phyloP scores from a whole-genome alignment of 2,329 filamentous ascomycete species.

The Truncatella angustata region DNA sequence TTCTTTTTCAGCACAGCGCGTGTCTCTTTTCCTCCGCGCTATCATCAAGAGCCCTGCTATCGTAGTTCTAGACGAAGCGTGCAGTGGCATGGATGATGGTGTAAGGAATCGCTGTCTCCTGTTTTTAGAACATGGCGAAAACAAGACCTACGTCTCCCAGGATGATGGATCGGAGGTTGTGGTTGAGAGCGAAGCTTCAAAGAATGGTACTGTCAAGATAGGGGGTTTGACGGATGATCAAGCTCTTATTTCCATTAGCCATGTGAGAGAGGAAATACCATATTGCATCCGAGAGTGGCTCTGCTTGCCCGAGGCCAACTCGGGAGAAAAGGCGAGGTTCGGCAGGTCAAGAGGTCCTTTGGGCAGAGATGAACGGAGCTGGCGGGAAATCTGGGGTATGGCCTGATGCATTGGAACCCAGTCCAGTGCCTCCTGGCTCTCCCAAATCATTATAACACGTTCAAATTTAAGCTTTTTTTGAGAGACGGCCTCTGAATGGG shows the following conservation, averaged over 20 bases:
- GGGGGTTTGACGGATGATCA: constrained; percentile 67
- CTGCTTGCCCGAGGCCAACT: constrained; percentile 75
- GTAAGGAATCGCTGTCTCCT: constrained; percentile 84
- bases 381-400: constrained; percentile 65
- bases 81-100: constrained; percentile 77
- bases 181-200: constrained; percentile 45
- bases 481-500: too few species aligned
- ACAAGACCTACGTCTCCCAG: constrained; percentile 37
- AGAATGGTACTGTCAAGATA: constrained; percentile 47
- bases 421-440: too few species aligned
- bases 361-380: constrained; percentile 53
- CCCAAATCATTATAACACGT: too few species aligned
- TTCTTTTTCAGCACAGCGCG: constrained; percentile 78
- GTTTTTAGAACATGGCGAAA: constrained; percentile 70
- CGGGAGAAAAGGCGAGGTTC: constrained; percentile 58
- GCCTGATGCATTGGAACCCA: not conserved
- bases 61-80: constrained; percentile 83
- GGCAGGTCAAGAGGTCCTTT: constrained; percentile 63
- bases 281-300: constrained; percentile 81
- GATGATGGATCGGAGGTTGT: constrained; percentile 30
- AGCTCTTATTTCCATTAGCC: constrained; percentile 88
- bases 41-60: constrained; percentile 79
- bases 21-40: constrained; percentile 80
- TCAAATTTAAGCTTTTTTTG: too few species aligned
- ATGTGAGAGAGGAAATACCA: constrained; percentile 87